Conservation (phyloP, 495 filamentous ascomycete species). For the Hypomontagnella monticulosa region DNA sequence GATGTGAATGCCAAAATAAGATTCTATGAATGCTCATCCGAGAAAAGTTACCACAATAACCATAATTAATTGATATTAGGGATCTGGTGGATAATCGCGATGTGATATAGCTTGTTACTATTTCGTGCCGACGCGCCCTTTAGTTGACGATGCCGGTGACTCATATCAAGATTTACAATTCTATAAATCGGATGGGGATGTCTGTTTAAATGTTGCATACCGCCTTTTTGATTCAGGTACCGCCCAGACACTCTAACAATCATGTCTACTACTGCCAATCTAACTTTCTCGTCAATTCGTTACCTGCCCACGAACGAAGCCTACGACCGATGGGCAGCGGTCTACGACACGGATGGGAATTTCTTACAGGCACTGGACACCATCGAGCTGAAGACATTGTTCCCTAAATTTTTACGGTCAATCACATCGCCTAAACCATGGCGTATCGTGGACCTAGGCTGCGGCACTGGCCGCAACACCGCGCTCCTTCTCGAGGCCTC, state of each 20-base stretch:
- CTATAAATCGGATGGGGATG: neutral
- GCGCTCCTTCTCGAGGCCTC: conserved; percentile 59
- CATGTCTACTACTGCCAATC: conserved; percentile 22
- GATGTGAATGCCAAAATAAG: neutral
- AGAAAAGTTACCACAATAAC: neutral
- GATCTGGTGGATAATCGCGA: no score
- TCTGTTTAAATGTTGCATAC: neutral
- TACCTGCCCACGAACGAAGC: conserved; percentile 46
- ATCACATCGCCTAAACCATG: conserved; percentile 47
- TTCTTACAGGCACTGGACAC: conserved; percentile 77
- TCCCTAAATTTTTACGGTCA: conserved; percentile 62
- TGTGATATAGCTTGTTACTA: neutral
- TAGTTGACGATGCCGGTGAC: conserved; percentile 14
- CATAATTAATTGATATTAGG: no score
- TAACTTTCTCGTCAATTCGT: conserved; percentile 23
- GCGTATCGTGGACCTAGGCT: conserved; percentile 68
- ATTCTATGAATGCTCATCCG: neutral
- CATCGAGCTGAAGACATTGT: conserved; percentile 61
- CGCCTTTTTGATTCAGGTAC: neutral
- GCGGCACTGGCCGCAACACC: conserved; percentile 77
- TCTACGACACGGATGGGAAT: conserved; percentile 78
- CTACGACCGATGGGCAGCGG: conserved; percentile 48
- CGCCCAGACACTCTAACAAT: neutral
- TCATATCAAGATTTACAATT: conserved; percentile 2
- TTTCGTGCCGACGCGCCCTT: neutral